Evolutionary conservation across 495 filamentous ascomycete species (phyloP).

Genomic region (Podospora comata): DNA sequence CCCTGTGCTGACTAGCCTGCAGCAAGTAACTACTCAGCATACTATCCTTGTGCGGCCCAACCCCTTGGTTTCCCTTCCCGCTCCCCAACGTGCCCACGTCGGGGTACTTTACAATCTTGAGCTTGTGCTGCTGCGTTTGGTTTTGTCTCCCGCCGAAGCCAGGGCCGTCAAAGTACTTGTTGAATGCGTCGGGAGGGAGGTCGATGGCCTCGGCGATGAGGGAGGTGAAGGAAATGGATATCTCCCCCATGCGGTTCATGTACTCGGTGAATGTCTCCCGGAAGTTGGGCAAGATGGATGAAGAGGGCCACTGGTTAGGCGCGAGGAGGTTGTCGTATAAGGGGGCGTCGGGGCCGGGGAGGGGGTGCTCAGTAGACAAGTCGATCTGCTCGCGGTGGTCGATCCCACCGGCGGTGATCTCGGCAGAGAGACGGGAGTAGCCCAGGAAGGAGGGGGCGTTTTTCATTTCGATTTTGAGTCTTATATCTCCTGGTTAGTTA

Average conservation of each 20-base stretch:
- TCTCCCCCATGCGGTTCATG: constrained; percentile 64
- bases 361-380: constrained; percentile 70
- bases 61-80: constrained; percentile 61
- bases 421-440: constrained; percentile 59
- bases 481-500: constrained; percentile 24
- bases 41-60: constrained; percentile 91
- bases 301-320: constrained; percentile 88
- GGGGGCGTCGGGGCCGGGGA: constrained; percentile 61
- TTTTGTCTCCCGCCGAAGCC: not conserved
- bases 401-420: constrained; percentile 56
- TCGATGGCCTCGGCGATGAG: constrained; percentile 86
- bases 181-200: constrained; percentile 67
- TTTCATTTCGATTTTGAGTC: constrained; percentile 84
- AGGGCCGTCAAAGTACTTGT: constrained; percentile 75
- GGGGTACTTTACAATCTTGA: constrained; percentile 91
- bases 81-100: constrained; percentile 53
- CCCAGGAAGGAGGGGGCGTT: constrained; percentile 66
- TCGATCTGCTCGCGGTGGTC: constrained; percentile 91
- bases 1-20: constrained; percentile 74
- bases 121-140: constrained; percentile 74
- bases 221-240: constrained; percentile 73
- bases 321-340: constrained; percentile 76
- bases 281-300: constrained; percentile 65
- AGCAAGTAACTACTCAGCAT: constrained; percentile 85
- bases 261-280: constrained; percentile 67